phyloP scores from a whole-genome alignment of 164 flowering plant genomes.

The Sextonia rubra region DNA sequence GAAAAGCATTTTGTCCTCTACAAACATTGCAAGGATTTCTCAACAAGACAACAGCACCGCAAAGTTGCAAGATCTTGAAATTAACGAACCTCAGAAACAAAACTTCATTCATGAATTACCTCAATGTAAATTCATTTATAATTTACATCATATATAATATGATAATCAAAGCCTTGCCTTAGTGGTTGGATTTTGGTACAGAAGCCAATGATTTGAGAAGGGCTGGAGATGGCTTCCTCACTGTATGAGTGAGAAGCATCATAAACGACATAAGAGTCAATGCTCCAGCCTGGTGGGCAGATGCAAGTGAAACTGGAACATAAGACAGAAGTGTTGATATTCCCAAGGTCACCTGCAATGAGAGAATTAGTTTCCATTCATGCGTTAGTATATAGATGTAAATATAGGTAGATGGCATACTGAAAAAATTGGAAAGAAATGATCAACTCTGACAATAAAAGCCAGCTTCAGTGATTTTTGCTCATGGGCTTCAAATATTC shows the following conservation, averaged over 20 bases:
- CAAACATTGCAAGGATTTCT: no score
- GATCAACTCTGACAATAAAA: no score
- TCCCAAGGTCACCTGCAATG: conserved; percentile 78
- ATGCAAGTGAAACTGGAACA: conserved; percentile 79
- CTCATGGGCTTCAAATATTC: no score
- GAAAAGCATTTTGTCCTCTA: no score
- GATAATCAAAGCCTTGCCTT: background rate
- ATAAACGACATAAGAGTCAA: conserved; percentile 68
- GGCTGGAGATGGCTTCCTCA: conserved; percentile 43
- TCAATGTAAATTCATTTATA: background rate
- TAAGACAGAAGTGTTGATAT: conserved; percentile 84
- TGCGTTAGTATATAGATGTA: no score
- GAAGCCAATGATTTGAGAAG: conserved; percentile 14
- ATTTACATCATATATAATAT: background rate
- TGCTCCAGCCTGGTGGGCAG: conserved; percentile 97
- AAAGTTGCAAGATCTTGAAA: no score
- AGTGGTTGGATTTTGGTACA: background rate
- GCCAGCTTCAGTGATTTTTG: no score
- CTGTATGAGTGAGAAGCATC: conserved; percentile 70
- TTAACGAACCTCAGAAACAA: background rate
- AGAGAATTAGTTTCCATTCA: background rate
- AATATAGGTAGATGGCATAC: no score
- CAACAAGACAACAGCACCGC: no score
- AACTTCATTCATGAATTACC: background rate
- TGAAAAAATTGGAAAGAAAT: no score